Evolutionary conservation across 2,329 filamentous ascomycete genomes (phyloP), one percentile per base, ranked within the genome.

Genomic region (Penicillium capsulatum): DNA sequence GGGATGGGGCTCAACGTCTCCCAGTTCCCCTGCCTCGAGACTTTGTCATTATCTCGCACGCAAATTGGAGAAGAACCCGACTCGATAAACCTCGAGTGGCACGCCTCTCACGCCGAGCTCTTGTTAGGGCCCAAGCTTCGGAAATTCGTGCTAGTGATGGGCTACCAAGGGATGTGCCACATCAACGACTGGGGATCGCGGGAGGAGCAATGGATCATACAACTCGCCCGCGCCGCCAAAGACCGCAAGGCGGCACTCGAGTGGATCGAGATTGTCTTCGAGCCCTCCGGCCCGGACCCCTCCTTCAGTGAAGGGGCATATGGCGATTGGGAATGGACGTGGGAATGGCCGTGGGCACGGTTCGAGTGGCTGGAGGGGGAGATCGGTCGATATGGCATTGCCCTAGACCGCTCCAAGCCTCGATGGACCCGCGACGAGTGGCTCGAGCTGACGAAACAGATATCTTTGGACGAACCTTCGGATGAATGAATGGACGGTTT

Each of bases 201-300:
- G 24, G 41, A 44, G 83, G 86, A 39, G 78, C 92, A 45, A 73
- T 92, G 44, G 80, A 84, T 58, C 71, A 61, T 57, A 71, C 24
- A 73, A 54, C 73, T 81, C 51, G 76, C 79, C 53, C 76, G 86
- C 63, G 86, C 91, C 45, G 87, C 87, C 41, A 86, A 85, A 88
- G 71, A 59, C 71, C 50, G 33, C 7, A 17, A 24, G 13, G 34
- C 36, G 3, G 6, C 29, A 11, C 16, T 44, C 17, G 26, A 40
- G 16, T 44, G 19, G 5, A 44, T 48, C 19, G 43, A 44, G 7
- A 42, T 40, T 2, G 20, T 33, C 8, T 34, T 44, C 17, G 17
- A 38, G 19, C 40, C 40, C 9, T 14, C 34, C 11, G 34, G 33
- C 16, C 36, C 33, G 4, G 36, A 44, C 11, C 41, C 41, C 4